phyloP scores from a whole-genome alignment of 768 basidiomycete genomes.

The Tulasnella sp. region DNA sequence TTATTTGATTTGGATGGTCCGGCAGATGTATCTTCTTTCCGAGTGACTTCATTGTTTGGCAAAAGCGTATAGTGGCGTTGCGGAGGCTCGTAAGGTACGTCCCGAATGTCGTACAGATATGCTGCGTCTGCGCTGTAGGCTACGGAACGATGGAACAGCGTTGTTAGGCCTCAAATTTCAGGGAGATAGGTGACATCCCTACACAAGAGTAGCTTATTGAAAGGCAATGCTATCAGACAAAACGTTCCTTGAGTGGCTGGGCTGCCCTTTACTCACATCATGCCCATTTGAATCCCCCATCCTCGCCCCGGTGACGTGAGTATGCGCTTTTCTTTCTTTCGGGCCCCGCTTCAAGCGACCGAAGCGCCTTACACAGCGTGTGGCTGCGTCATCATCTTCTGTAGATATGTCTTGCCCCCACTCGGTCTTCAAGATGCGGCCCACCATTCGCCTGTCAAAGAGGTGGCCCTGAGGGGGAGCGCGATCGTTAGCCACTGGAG shows the following conservation, averaged over 20 bases:
- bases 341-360: constrained; percentile 46
- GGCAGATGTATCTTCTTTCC: neutral
- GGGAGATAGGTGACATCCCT: constrained; percentile 18
- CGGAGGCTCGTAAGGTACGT: constrained; percentile 45
- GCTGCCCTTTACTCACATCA: constrained; percentile 54
- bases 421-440: constrained; percentile 56
- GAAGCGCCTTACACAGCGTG: constrained; percentile 78
- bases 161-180: neutral
- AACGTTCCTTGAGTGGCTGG: constrained; percentile 62
- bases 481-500: constrained; percentile 29
- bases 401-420: constrained; percentile 60
- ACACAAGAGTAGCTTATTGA: constrained; percentile 51
- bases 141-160: constrained; percentile 33
- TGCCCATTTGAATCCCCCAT: constrained; percentile 69
- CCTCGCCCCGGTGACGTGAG: constrained; percentile 73
- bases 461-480: constrained; percentile 58
- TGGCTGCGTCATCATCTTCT: constrained; percentile 49
- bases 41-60: constrained; percentile 25
- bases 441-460: constrained; percentile 74
- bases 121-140: constrained; percentile 71
- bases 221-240: constrained; percentile 26
- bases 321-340: constrained; percentile 40
- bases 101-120: constrained; percentile 68
- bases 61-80: constrained; percentile 29
- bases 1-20: neutral